These are phyloP conservation scores for Fonsecaea pedrosoi DNA, from an alignment of 2,329 filamentous ascomycete species.

Conservation along the genomic window DNA sequence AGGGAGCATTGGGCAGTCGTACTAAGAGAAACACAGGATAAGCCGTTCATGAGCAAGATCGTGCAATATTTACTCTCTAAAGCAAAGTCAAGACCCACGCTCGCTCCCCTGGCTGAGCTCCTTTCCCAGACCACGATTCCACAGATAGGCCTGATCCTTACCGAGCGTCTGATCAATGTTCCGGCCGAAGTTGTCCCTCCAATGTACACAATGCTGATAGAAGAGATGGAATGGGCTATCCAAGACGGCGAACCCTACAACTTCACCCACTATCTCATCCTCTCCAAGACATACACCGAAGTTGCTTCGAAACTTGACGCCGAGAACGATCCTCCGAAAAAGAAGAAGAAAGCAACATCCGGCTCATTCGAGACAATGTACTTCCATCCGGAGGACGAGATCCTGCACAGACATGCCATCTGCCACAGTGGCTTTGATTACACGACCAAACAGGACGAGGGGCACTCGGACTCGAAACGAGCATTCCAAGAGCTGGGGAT, in stretches of 20 bases:
- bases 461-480: slow-evolving; percentile 85
- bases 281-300: slow-evolving; percentile 93
- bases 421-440: slow-evolving; percentile 76
- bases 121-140: slow-evolving; percentile 59
- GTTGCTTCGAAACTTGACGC: slow-evolving; percentile 79
- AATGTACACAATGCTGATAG: slow-evolving; percentile 91
- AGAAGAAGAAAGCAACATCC: slow-evolving; percentile 68
- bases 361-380: slow-evolving; percentile 72
- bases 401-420: slow-evolving; percentile 76
- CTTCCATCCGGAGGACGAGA: slow-evolving; percentile 96
- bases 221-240: slow-evolving; percentile 87
- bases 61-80: slow-evolving; percentile 72
- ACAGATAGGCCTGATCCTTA: slow-evolving; percentile 84
- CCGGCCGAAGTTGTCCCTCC: slow-evolving; percentile 91
- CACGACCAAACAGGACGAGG: slow-evolving; percentile 77
- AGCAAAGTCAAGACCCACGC: slow-evolving; percentile 59
- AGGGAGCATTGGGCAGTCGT: slow-evolving; percentile 10
- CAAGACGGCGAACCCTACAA: slow-evolving; percentile 90
- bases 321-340: slow-evolving; percentile 66
- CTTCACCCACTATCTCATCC: slow-evolving; percentile 89
- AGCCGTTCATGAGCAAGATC: slow-evolving; percentile 73
- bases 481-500: slow-evolving; percentile 95
- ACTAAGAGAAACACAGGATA: slow-evolving; percentile 57
- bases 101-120: slow-evolving; percentile 65
- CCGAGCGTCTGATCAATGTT: slow-evolving; percentile 94